phyloP scores from a whole-genome alignment of 1,284 basidiomycete genomes.

The Laetiporus sulphureus region DNA sequence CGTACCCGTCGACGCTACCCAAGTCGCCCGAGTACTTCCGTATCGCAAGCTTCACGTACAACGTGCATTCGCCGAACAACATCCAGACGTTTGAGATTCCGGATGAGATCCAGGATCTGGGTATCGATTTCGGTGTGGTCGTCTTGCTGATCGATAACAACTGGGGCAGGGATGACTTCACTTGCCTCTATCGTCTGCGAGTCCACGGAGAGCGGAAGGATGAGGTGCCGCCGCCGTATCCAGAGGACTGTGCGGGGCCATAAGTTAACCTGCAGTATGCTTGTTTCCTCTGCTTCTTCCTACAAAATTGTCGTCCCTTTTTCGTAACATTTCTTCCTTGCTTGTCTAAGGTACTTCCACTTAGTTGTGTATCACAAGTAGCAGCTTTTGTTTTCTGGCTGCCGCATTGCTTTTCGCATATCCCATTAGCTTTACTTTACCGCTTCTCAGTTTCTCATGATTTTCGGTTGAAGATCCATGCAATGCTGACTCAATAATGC shows the following conservation, averaged over 20 bases:
- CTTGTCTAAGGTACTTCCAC: too few species aligned
- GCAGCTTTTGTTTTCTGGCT: too few species aligned
- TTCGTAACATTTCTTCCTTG: too few species aligned
- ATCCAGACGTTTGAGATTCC: slow-evolving; percentile 86
- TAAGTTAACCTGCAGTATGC: too few species aligned
- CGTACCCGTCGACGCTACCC: slow-evolving; percentile 49
- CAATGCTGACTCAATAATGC: too few species aligned
- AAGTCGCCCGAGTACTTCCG: slow-evolving; percentile 57
- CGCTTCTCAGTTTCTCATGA: too few species aligned
- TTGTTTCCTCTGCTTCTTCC: too few species aligned
- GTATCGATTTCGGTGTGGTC: slow-evolving; percentile 77
- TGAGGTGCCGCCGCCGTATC: slow-evolving; percentile 21
- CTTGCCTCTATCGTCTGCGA: slow-evolving; percentile 87
- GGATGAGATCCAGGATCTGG: slow-evolving; percentile 58
- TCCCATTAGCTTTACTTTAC: too few species aligned
- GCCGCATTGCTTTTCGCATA: too few species aligned
- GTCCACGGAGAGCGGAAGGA: slow-evolving; percentile 51
- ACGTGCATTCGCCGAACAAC: slow-evolving; percentile 57
- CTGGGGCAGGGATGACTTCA: slow-evolving; percentile 80
- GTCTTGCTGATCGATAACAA: slow-evolving; percentile 77
- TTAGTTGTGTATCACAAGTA: too few species aligned
- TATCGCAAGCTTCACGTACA: slow-evolving; percentile 77
- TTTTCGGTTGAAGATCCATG: too few species aligned
- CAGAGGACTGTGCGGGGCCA: slow-evolving; percentile 16
- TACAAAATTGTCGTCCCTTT: too few species aligned